Percentiles rank a stretch among this genome's conserved stretches.
phyloP scores from a whole-genome alignment of 2,329 filamentous ascomycete genomes.

The Paraphaeosphaeria sporulosa region DNA sequence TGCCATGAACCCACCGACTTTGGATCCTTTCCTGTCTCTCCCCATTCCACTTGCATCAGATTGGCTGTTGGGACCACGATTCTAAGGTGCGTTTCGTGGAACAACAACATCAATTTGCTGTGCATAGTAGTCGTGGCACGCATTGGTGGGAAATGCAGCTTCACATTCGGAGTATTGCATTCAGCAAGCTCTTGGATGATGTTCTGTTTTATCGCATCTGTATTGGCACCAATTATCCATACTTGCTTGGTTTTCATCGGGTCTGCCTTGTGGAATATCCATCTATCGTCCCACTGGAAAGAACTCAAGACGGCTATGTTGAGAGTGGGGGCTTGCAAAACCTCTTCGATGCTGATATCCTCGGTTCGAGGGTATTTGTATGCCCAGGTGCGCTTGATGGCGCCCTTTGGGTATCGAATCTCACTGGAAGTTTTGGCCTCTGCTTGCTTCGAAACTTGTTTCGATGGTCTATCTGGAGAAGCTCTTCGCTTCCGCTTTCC shows the following conservation, averaged over 20 bases:
- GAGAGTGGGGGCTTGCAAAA: constrained; percentile 76
- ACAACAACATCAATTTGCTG: constrained; percentile 92
- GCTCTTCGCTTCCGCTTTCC: constrained; percentile 66
- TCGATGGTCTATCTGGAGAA: constrained; percentile 47
- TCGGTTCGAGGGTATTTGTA: constrained; percentile 68
- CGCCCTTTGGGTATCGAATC: constrained; percentile 64
- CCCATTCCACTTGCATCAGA: constrained; percentile 86
- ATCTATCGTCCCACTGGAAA: constrained; percentile 84
- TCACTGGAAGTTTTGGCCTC: constrained; percentile 1
- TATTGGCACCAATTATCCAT: constrained; percentile 68
- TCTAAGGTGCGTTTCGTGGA: constrained; percentile 74
- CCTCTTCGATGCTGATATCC: constrained; percentile 88
- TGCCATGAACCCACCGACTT: constrained; percentile 30
- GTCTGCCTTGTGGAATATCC: constrained; percentile 74
- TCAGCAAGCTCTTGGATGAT: constrained; percentile 39
- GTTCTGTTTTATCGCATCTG: constrained; percentile 47
- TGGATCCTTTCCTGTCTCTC: constrained; percentile 67
- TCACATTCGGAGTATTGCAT: constrained; percentile 60
- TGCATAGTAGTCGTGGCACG: constrained; percentile 80
- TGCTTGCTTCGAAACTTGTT: constrained; percentile 20
- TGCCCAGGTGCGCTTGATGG: constrained; percentile 83
- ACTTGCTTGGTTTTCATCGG: constrained; percentile 59
- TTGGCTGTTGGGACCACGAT: constrained; percentile 90
- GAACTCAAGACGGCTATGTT: constrained; percentile 83
- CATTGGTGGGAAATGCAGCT: constrained; percentile 84